Evolutionary conservation across 2,329 filamentous ascomycete genomes (phyloP).

Genomic region (Stachybotrys elegans): DNA sequence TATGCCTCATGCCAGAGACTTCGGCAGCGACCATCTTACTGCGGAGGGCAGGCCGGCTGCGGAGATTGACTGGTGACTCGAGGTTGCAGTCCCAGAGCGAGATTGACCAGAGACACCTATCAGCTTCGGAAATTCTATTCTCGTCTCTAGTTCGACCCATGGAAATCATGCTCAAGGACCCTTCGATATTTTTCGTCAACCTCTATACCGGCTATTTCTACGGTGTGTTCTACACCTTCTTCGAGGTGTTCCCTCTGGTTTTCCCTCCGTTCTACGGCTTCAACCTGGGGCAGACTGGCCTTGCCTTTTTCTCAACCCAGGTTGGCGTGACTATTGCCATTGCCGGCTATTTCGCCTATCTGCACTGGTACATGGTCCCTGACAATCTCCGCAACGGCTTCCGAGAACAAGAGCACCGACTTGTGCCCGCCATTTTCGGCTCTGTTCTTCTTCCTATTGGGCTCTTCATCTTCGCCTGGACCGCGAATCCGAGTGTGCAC

Average conservation of each 20-base stretch:
- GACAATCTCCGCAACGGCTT: too few species aligned
- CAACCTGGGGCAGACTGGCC: constrained; percentile 53
- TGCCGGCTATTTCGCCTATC: constrained; percentile 16
- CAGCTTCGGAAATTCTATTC: constrained; percentile 9
- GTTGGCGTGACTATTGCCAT: constrained; percentile 55
- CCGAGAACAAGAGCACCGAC: constrained; percentile 14
- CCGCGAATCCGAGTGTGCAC: constrained; percentile 55
- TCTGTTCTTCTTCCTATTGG: constrained; percentile 60
- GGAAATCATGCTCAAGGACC: constrained; percentile 26
- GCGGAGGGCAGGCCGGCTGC: too few species aligned
- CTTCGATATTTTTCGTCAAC: constrained; percentile 24
- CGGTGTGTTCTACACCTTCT: constrained; percentile 53
- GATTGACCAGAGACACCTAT: constrained; percentile 15
- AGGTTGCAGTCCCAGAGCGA: constrained; percentile 18
- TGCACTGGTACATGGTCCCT: constrained; percentile 9
- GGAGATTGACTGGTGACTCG: too few species aligned
- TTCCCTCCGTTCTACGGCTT: constrained; percentile 35
- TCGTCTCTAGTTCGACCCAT: constrained; percentile 20
- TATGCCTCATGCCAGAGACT: too few species aligned
- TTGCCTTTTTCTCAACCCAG: constrained; percentile 56
- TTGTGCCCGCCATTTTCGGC: constrained; percentile 30
- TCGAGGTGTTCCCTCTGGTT: constrained; percentile 55
- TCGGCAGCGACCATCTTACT: too few species aligned
- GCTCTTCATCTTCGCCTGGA: constrained; percentile 68
- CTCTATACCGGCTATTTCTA: constrained; percentile 41